Evolutionary conservation across 73 alveolate genomes (phyloP), one percentile per base, ranked within the genome.

Genomic region (Diophrys sp.): DNA sequence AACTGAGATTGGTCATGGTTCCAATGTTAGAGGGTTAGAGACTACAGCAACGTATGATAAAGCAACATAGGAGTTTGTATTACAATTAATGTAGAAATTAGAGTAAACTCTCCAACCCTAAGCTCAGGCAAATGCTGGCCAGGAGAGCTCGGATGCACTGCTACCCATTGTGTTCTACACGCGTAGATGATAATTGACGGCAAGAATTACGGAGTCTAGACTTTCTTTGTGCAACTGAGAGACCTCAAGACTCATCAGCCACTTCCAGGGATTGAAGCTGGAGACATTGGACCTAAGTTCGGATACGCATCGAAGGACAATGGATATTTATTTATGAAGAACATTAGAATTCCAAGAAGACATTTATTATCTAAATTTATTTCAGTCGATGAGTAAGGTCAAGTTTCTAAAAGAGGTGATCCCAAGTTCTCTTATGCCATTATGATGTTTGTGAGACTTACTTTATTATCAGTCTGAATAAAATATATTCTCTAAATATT

Each of bases 271-370:
- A 90, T 95, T n/a, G 92, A 74, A 5, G 93, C 85, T 24, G 99
- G 99, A 77, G 99, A 93, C 33, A 93, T 95, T 74, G 99, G 99
- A 28, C 97, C 97, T 18, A 95, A 95, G 86, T 67, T 72, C 29
- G 98, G 97, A 29, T 90, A 81, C 67, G 75, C 81, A 33, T 54
- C 75, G 54, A 89, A 92, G 82, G 98, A 95, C 83, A 95, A 93
- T 78, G 99, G 99, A 54, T 95, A 73, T 80, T 44, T 93, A 62
- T 77, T 82, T 54, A 84, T 95, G 79, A 74, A 88, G 33, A 80
- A 87, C 73, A 87, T 85, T 29, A 76, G 98, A 54, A 90, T 95
- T 62, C 97, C 97, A 1, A 75, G 97, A 67, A 83, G 80, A 5
- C 68, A 87, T 23, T 78, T 95, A 95, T 90, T 95, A 24, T 78